These are phyloP conservation scores for Trametopsis cervina DNA, from an alignment of 768 basidiomycete genomes.

Conservation along the genomic window DNA sequence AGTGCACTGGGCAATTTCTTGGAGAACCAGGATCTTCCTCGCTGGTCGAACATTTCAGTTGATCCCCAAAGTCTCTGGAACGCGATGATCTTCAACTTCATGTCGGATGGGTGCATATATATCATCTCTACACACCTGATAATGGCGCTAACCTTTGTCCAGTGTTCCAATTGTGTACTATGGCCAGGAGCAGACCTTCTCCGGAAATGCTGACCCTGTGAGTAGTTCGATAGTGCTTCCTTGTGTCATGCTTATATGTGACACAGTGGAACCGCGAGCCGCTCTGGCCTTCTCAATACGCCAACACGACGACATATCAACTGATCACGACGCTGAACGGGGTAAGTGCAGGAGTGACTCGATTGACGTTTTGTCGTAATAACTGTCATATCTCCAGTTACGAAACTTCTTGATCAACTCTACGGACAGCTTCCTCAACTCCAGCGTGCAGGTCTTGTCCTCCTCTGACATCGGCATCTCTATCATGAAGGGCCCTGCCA, in stretches of 20 bases:
- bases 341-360: too few relatives aligned
- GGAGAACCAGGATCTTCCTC: conserved; percentile 72
- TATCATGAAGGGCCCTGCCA: conserved; percentile 55
- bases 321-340: conserved; percentile 55
- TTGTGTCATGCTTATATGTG: conserved; percentile 2
- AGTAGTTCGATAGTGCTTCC: conserved; percentile 15
- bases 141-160: background rate
- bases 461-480: conserved; percentile 46
- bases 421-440: conserved; percentile 40
- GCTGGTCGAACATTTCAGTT: conserved; percentile 66
- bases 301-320: conserved; percentile 49
- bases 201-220: conserved; percentile 61
- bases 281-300: conserved; percentile 64
- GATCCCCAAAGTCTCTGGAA: conserved; percentile 72
- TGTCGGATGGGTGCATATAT: conserved; percentile 53
- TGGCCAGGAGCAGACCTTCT: conserved; percentile 71
- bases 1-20: conserved; percentile 64
- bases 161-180: conserved; percentile 79
- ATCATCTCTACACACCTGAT: background rate
- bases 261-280: conserved; percentile 66
- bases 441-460: conserved; percentile 45
- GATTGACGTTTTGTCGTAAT: background rate
- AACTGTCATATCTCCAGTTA: conserved; percentile 30
- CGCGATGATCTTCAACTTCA: conserved; percentile 67
- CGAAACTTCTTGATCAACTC: conserved; percentile 58